These are phyloP conservation scores for Carex littledalei DNA, from an alignment of 176 grass and related monocot species.

Conservation along the genomic window DNA sequence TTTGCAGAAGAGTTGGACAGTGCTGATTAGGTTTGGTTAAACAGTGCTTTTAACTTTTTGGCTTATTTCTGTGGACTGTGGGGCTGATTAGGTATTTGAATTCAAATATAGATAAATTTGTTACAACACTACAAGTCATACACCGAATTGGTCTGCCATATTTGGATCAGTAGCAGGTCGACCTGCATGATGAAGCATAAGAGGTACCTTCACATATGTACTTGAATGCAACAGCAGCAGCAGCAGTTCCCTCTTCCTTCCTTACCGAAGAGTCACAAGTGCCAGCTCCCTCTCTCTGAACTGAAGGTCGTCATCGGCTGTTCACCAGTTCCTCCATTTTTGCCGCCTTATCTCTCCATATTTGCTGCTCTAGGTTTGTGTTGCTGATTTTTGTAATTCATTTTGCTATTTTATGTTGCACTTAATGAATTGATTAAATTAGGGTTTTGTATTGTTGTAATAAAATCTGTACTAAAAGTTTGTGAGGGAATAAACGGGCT, in stretches of 20 bases:
- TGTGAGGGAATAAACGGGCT: background rate
- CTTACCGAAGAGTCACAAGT: background rate
- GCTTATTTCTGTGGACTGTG: no score
- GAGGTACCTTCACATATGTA: constrained; percentile 97
- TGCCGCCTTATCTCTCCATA: background rate
- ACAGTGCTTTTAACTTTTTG: no score
- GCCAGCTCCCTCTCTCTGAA: background rate
- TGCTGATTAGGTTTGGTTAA: no score
- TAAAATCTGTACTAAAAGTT: background rate
- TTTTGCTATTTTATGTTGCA: background rate
- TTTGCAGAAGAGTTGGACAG: no score
- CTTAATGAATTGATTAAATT: background rate
- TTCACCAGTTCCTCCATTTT: background rate
- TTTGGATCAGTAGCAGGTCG: background rate
- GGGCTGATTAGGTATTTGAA: background rate
- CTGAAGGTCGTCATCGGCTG: background rate
- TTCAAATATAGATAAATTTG: background rate
- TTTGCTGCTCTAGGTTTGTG: background rate
- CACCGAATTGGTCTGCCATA: background rate
- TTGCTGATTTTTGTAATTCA: background rate
- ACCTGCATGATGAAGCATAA: background rate
- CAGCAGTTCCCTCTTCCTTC: constrained; percentile 28
- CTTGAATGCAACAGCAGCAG: constrained; percentile 88
- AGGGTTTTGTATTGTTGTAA: background rate
- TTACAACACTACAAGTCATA: background rate